These are phyloP conservation scores for Chimonanthus praecox DNA, from an alignment of 164 flowering plant species.

Conservation along the genomic window DNA sequence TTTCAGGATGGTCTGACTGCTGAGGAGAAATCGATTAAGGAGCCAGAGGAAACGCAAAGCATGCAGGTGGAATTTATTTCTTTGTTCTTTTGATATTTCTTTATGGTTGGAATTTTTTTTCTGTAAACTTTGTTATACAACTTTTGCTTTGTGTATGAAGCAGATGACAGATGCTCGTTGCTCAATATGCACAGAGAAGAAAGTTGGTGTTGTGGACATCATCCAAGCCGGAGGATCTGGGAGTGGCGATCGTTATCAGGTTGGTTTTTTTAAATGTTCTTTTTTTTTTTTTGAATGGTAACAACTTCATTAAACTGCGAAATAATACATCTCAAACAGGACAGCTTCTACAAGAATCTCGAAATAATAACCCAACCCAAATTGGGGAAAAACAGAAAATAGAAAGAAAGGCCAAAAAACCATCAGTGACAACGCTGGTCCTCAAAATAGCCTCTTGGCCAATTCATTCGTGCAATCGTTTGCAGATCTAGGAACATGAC, in stretches of 20 bases:
- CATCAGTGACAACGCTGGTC: too few species aligned
- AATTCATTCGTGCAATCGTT: too few species aligned
- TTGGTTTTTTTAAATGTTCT: constrained; percentile 12
- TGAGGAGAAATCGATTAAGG: constrained; percentile 62
- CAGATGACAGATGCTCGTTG: constrained; percentile 99
- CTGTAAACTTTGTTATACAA: background rate
- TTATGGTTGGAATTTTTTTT: background rate
- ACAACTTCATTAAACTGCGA: too few species aligned
- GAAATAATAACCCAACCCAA: too few species aligned
- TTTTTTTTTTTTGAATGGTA: background rate
- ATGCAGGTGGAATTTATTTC: constrained; percentile 59
- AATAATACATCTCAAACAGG: too few species aligned
- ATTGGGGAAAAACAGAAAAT: too few species aligned
- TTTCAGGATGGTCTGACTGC: constrained; percentile 79
- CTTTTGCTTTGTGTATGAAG: constrained; percentile 11
- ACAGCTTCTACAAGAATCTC: too few species aligned
- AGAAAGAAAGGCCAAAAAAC: too few species aligned
- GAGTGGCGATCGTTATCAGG: constrained; percentile 76
- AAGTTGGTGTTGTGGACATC: constrained; percentile 75
- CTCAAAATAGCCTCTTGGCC: too few species aligned
- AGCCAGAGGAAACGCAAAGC: constrained; percentile 69
- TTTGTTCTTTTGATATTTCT: background rate
- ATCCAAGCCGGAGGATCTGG: constrained; percentile 74
- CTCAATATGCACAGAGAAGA: constrained; percentile 66
- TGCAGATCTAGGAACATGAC: too few species aligned